Evolutionary conservation across 2,329 filamentous ascomycete genomes (phyloP), one percentile per base, ranked within the genome.

Genomic region (Fusarium nurragi): DNA sequence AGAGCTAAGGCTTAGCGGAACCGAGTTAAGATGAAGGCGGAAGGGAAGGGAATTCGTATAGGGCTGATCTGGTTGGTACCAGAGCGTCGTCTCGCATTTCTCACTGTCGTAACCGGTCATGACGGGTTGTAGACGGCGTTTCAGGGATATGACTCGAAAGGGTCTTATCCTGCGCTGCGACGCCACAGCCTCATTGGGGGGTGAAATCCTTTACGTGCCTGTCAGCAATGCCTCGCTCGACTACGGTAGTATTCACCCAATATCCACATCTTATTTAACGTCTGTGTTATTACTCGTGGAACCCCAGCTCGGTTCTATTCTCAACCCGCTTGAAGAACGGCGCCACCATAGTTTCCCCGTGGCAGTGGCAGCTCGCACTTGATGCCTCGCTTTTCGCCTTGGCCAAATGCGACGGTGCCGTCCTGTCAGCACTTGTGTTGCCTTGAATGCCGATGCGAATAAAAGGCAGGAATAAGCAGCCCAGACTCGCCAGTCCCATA

Each of bases 361-460:
- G 34, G 36, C 40, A 28, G 47, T 47, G 36, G 32, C 41, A n/a
- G n/a, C 21, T 52, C 18, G 52, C 32, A 21, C 39, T 25, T 5
- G 11, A 25, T 21, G 34, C 19, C 23, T 55, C 64, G 19, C 41
- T 36, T 26, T 57, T 58, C n/a, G 64, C 54, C 19, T 56, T 53
- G 18, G 46, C 58, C 41, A 69, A 51, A 21, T 54, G 48, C 51
- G 51, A 49, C 18, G 60, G 43, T 28, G 32, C 41, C 46, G 19
- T 59, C 44, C 37, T 52, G 45, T 68, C 67, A 28, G 36, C 46
- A 22, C 51, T 53, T 12, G 53, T 55, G 28, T 70, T 64, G 19
- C 64, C 66, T 47, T 67, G 58, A 6, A 54, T 71, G 4, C 57
- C 65, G 7, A 72, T 67, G 34, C 55, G 63, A 16, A 64, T n/a